Evolutionary conservation across 164 flowering plant genomes (phyloP), one percentile per base, ranked within the genome.

Genomic region (Echeveria elegans): DNA sequence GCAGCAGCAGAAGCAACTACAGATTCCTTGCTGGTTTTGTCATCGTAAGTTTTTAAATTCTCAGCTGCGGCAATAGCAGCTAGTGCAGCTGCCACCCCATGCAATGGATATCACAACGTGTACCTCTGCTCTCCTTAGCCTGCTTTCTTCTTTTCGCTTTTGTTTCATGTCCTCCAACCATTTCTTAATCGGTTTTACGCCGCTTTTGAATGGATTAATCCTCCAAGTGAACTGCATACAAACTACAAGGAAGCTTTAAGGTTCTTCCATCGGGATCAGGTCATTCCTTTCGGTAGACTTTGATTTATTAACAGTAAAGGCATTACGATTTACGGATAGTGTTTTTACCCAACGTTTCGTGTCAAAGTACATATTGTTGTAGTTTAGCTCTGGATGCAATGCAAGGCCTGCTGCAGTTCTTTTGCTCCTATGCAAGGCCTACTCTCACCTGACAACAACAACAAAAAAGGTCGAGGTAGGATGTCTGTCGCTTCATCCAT

Each of bases 371-470:
- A 84, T 77, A 71, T 76, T 77, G 71, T 76, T 79, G 75, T 90
- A 90, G 74, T 90, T 94, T 63, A 94, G 61, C 64, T 94, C 98
- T 0, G 98, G 98, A 77, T 94, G 98, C n/a, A n/a, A n/a, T n/a
- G n/a, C 86, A 94, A 89, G 9, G 97, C 91, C 79, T 90, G 96
- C 70, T 94, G 98, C 83, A 94, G n/a, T n/a, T n/a, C n/a, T n/a
- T n/a, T n/a, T n/a, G n/a, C n/a, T n/a, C n/a, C n/a, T n/a, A n/a
- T n/a, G n/a, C n/a, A n/a, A n/a, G n/a, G n/a, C n/a, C n/a, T n/a
- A n/a, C n/a, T n/a, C n/a, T n/a, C n/a, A n/a, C n/a, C n/a, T n/a
- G n/a, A n/a, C n/a, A n/a, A n/a, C n/a, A n/a, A n/a, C n/a, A n/a
- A n/a, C n/a, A n/a, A n/a, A n/a, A n/a, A n/a, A n/a, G n/a, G n/a